Evolutionary conservation across 2,329 filamentous ascomycete species (phyloP), one percentile per base, ranked within the genome.

Genomic region (Colletotrichum spinosum): DNA sequence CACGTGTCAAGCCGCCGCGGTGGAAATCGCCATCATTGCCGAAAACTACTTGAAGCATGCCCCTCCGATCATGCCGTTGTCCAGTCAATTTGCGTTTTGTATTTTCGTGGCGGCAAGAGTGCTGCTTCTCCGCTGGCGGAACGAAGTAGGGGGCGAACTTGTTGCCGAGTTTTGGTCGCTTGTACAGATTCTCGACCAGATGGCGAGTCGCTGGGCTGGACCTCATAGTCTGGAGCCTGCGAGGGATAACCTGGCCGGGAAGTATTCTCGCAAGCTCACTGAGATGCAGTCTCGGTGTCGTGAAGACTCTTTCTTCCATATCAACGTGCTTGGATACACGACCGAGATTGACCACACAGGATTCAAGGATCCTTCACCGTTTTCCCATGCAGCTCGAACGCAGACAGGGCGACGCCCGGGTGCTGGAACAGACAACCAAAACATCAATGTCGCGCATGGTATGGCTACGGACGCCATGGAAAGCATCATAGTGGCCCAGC

Each of bases 51-150:
- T 83, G 1, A 74, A 76, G 38, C 72, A 75, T 64, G 72, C 75
- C 3, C 68, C 72, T 3, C 41, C 46, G 1, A 64, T 38, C 4
- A 65, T 70, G 3, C 74, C 74, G 0, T 69, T 78, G 0, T 72
- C 71, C 6, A 74, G 71, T 13, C 80, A 81, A 52, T 82, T 81
- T 66, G 72, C 78, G 0, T 81, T 83, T 55, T 83, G 80, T 53
- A 71, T 78, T 0, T 83, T 80, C 42, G 72, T 83, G 4, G 77
- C 76, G 15, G 79, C 74, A 0, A 71, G 81, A 9, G 75, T 80
- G 34, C 69, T 83, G 2, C 70, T 82, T 10, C 68, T 76, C 3
- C 73, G 76, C 55, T 71, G 73, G 61, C 71, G 73, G 8, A 73
- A 70, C 17, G 69, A 72, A 12, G 64, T 54, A 0, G 55, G 69